A percentile compares a stretch with the other conserved stretches of the same genome.
Evolutionary conservation across 306 rosid species (phyloP).

Genomic region (Glycyrrhiza uralensis): DNA sequence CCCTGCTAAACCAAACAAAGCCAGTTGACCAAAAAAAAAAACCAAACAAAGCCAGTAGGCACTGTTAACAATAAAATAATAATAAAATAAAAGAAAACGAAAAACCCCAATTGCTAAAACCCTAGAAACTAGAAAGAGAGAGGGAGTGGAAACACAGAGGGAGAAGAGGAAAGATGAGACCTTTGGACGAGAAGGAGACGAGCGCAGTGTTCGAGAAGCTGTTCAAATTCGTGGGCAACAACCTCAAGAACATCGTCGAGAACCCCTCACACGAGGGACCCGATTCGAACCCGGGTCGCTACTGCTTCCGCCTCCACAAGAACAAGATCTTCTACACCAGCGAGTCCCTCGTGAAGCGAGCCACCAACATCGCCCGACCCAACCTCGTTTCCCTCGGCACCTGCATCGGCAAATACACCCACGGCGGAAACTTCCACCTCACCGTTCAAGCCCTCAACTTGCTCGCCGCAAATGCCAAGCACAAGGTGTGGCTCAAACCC

Average conservation of each 20-base stretch:
- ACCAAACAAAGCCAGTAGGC: no score
- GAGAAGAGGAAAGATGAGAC: constrained; percentile 54
- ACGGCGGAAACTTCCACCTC: constrained; percentile 79
- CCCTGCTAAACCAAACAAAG: no score
- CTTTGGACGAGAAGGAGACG: constrained; percentile 76
- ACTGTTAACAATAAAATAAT: no score
- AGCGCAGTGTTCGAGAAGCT: constrained; percentile 78
- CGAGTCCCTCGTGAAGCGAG: constrained; percentile 80
- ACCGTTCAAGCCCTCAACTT: constrained; percentile 62
- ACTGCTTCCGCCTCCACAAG: constrained; percentile 90
- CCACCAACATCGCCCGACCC: constrained; percentile 69
- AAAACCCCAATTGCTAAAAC: constrained; percentile 20
- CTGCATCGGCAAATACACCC: constrained; percentile 88
- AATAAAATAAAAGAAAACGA: neutral
- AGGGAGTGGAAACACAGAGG: neutral
- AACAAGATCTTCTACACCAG: constrained; percentile 72
- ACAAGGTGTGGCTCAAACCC: constrained; percentile 92
- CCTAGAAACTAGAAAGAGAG: no score
- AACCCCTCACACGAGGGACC: constrained; percentile 93
- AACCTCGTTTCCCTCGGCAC: constrained; percentile 69
- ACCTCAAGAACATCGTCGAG: constrained; percentile 78
- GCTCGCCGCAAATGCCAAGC: constrained; percentile 73
- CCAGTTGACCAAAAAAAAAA: no score
- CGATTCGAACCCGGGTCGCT: constrained; percentile 61
- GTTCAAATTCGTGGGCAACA: constrained; percentile 84